Conservation (phyloP, 306 rosid species). For the Gastrolobium villosum region DNA sequence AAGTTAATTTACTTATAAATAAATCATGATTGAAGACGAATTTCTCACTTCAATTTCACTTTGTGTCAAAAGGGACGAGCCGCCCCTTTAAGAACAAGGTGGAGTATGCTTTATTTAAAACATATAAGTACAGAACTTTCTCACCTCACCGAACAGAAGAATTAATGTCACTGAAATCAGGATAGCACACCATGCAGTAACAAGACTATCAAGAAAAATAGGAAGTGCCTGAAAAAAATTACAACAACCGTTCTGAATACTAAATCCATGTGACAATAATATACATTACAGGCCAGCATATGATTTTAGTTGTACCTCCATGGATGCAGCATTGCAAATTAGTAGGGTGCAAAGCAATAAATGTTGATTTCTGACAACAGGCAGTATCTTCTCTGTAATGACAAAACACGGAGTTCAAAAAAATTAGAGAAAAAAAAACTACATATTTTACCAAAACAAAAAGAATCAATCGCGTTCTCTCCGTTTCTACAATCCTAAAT, state of each 20-base stretch:
- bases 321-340: conserved; percentile 60
- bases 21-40: neutral
- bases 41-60: conserved; percentile 1
- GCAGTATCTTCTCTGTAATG: conserved; percentile 55
- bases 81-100: neutral
- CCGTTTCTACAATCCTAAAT: conserved; percentile 19
- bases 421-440: neutral
- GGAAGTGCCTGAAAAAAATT: conserved; percentile 55
- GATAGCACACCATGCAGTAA: conserved; percentile 67
- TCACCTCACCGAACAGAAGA: conserved; percentile 63
- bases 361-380: conserved; percentile 63
- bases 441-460: conserved; percentile 1
- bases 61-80: neutral
- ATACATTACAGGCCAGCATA: neutral
- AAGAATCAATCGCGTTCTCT: neutral
- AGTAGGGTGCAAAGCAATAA: conserved; percentile 61
- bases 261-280: conserved; percentile 10
- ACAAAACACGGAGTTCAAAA: conserved; percentile 30
- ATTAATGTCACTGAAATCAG: conserved; percentile 60
- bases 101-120: conserved; percentile 3
- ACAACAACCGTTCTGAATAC: neutral
- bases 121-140: conserved; percentile 25
- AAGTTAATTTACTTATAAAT: neutral
- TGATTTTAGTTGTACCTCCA: conserved; percentile 52
- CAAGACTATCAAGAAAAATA: conserved; percentile 60